These are phyloP conservation scores for Neophaeococcomyces mojaviensis DNA, from an alignment of 2,329 filamentous ascomycete genomes.

Conservation along the genomic window DNA sequence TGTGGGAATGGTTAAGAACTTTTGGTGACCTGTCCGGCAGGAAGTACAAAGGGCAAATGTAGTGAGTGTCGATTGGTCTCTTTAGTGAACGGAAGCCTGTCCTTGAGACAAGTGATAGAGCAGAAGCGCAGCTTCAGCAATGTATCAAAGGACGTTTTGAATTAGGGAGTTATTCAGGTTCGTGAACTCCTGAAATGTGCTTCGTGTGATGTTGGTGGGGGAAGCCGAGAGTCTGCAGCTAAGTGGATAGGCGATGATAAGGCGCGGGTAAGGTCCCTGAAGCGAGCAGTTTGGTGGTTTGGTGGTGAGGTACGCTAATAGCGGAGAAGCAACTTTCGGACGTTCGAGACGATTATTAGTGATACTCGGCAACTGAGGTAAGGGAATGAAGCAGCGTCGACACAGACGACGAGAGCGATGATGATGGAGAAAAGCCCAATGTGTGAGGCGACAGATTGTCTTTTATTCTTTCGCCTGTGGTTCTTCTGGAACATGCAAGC, in stretches of 20 bases:
- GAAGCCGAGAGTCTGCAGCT: slow-evolving; percentile 6
- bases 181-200: slow-evolving; percentile 6
- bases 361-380: not conserved
- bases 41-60: slow-evolving; percentile 2
- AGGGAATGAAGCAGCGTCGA: slow-evolving; percentile 9
- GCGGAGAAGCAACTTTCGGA: not conserved
- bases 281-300: slow-evolving; percentile 2
- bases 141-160: slow-evolving; percentile 8
- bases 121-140: slow-evolving; percentile 6
- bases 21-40: slow-evolving; percentile 9
- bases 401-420: slow-evolving; percentile 8
- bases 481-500: slow-evolving; percentile 7
- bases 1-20: slow-evolving; percentile 4
- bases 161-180: not conserved
- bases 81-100: slow-evolving; percentile 3
- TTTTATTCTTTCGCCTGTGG: slow-evolving; percentile 7
- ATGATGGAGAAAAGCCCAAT: slow-evolving; percentile 6
- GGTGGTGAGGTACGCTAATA: slow-evolving; percentile 4
- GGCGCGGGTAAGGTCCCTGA: slow-evolving; percentile 7
- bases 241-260: slow-evolving; percentile 10
- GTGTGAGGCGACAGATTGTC: slow-evolving; percentile 3
- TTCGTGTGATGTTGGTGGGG: slow-evolving; percentile 5
- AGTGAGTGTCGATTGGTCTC: not conserved
- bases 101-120: slow-evolving; percentile 3
- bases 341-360: slow-evolving; percentile 8